Evolutionary conservation across 805 yeast species (phyloP).

Genomic region (Myxozyma lipomycoides): DNA sequence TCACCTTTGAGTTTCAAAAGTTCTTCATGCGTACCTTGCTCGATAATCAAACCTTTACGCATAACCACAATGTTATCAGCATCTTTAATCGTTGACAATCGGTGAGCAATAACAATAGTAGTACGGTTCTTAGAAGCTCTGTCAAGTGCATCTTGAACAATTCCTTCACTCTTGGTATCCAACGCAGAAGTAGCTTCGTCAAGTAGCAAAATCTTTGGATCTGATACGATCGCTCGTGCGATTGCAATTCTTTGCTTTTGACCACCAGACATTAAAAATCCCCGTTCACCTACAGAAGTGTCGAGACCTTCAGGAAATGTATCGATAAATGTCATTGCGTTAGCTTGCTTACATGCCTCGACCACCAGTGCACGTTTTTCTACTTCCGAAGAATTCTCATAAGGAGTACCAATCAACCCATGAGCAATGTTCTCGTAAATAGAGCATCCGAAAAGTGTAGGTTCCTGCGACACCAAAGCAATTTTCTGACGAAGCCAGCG

Average conservation of each 20-base stretch:
- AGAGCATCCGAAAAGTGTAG: slow-evolving; percentile 64
- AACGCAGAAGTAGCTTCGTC: slow-evolving; percentile 68
- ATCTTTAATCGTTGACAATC: slow-evolving; percentile 48
- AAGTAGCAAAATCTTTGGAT: slow-evolving; percentile 51
- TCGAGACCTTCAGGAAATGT: slow-evolving; percentile 53
- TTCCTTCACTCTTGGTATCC: slow-evolving; percentile 57
- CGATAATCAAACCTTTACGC: slow-evolving; percentile 43
- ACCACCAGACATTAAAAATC: slow-evolving; percentile 62
- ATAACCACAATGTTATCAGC: slow-evolving; percentile 48
- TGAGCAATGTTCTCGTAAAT: slow-evolving; percentile 74
- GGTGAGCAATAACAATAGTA: slow-evolving; percentile 50
- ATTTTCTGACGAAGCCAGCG: slow-evolving; percentile 50
- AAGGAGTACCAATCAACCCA: slow-evolving; percentile 48
- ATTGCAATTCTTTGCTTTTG: slow-evolving; percentile 60
- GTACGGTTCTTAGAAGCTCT: slow-evolving; percentile 36
- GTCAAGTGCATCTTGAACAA: slow-evolving; percentile 50
- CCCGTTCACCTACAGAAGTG: slow-evolving; percentile 49
- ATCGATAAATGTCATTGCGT: slow-evolving; percentile 47
- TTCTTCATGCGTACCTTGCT: slow-evolving; percentile 38
- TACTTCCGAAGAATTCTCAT: slow-evolving; percentile 38
- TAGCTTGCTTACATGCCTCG: slow-evolving; percentile 49
- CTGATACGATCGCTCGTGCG: slow-evolving; percentile 53
- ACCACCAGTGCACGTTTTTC: slow-evolving; percentile 39
- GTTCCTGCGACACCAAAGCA: slow-evolving; percentile 60
- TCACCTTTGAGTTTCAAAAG: slow-evolving; percentile 28